Conservation (phyloP, 495 filamentous ascomycete genomes). For the Aspergillus indologenus region DNA sequence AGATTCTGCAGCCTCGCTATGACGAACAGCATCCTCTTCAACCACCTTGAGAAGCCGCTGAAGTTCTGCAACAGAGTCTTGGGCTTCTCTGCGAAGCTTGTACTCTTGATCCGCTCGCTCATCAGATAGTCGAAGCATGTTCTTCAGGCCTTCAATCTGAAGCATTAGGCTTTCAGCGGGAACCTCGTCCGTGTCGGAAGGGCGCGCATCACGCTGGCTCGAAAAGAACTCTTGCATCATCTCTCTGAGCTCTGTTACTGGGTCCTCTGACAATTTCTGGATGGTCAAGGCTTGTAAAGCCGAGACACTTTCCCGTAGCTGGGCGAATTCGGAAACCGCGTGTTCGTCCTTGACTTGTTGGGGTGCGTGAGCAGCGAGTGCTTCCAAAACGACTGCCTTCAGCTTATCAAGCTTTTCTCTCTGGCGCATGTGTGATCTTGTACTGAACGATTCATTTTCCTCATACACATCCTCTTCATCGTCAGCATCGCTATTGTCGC, state of each 20-base stretch:
- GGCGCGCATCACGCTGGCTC: conserved; percentile 31
- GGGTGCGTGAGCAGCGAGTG: conserved; percentile 56
- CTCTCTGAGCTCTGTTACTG: conserved; percentile 41
- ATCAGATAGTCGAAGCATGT: conserved; percentile 50
- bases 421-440: conserved; percentile 60
- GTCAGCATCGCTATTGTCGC: conserved; percentile 84
- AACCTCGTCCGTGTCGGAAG: conserved; percentile 45
- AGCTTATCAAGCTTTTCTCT: conserved; percentile 82
- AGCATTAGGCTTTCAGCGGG: conserved; percentile 51
- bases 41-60: conserved; percentile 68
- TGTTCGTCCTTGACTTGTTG: conserved; percentile 33
- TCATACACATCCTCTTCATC: conserved; percentile 82
- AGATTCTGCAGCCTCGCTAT: conserved; percentile 67
- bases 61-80: conserved; percentile 70
- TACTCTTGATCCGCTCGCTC: conserved; percentile 58
- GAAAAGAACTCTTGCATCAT: conserved; percentile 47
- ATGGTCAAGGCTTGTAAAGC: conserved; percentile 52
- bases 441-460: conserved; percentile 36
- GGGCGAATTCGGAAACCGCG: conserved; percentile 41
- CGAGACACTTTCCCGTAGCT: conserved; percentile 56
- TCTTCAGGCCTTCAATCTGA: conserved; percentile 52
- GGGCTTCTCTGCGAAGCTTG: conserved; percentile 60
- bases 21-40: conserved; percentile 66
- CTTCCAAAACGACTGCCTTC: conserved; percentile 74
- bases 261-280: conserved; percentile 39